Evolutionary conservation across 2,329 filamentous ascomycete species (phyloP).

Genomic region (Helotiales sp.): DNA sequence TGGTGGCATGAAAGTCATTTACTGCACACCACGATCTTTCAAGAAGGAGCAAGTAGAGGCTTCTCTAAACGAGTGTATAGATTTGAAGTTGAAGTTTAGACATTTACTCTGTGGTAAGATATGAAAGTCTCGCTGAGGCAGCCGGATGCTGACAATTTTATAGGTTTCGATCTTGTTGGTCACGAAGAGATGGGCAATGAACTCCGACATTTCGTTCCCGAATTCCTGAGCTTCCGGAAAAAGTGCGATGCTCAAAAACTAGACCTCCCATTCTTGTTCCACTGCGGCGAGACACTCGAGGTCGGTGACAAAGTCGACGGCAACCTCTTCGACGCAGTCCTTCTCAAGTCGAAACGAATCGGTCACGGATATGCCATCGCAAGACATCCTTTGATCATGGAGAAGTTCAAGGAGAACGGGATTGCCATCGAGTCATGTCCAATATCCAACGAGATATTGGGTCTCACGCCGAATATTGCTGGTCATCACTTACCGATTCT

Average conservation of each 20-base stretch:
- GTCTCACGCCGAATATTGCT: constrained; percentile 67
- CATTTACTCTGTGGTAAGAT: constrained; percentile 66
- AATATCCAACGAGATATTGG: constrained; percentile 77
- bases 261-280: constrained; percentile 74
- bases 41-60: constrained; percentile 50
- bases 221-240: constrained; percentile 61
- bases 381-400: constrained; percentile 69
- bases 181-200: constrained; percentile 68
- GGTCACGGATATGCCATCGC: constrained; percentile 75
- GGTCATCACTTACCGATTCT: constrained; percentile 72
- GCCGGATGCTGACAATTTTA: constrained; percentile 12
- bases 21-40: constrained; percentile 71
- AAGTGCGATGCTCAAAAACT: constrained; percentile 54
- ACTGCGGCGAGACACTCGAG: constrained; percentile 77
- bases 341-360: constrained; percentile 70
- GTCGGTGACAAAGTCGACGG: constrained; percentile 66
- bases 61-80: constrained; percentile 65
- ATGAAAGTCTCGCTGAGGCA: too few relatives aligned
- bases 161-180: constrained; percentile 73
- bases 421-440: constrained; percentile 79
- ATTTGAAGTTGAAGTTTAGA: constrained; percentile 61
- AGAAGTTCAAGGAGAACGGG: constrained; percentile 64
- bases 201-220: constrained; percentile 57
- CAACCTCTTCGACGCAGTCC: constrained; percentile 71
- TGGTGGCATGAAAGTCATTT: constrained; percentile 72